Base-by-base conservation (phyloP, 495 filamentous ascomycete genomes). In the Daldinia caldariorum region DNA sequence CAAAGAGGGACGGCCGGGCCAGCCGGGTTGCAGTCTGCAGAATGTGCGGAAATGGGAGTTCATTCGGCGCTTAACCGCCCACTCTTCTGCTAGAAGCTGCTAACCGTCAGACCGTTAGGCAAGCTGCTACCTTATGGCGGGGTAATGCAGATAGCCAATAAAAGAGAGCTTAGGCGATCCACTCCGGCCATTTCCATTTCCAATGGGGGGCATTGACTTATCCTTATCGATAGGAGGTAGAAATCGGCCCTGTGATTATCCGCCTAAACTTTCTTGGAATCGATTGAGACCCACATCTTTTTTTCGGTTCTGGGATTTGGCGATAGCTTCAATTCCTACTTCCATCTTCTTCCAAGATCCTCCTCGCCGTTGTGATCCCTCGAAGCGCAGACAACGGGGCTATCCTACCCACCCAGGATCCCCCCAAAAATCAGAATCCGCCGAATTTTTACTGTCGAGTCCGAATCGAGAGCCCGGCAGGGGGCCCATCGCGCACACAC, bases 11-110 rank as follows among this genome's bases (percentile, higher is more conserved):
- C 26, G 26, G 26, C 26, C 26, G 26, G 20, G 38, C 57, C 12
- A 22, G 38, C 22, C 3, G 32, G 10, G 39, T 31, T 60, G 60
- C 45, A 61, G 56, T n/a, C n/a, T n/a, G n/a, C n/a, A n/a, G n/a
- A n/a, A n/a, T n/a, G n/a, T n/a, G n/a, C n/a, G n/a, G n/a, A n/a
- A 47, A 47, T 18, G 18, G 51, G 43, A 69, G 43, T 49, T 47
- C 64, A 63, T 58, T 38, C 58, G 73, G 73, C 73, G 73, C 73
- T 73, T 75, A 75, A 20, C 63, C 13, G 67, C 66, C 71, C 74
- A 76, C 63, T 71, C 67, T 55, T 53, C 62, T 63, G 37, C 51
- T 50, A 32, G 38, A n/a, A 49, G 56, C 26, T 55, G 70, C 31
- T 18, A n/a, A n/a, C n/a, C n/a, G n/a, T n/a, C n/a, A n/a, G n/a